Evolutionary conservation across 345 rosid genomes (phyloP).

Genomic region (Eucalyptus albens): DNA sequence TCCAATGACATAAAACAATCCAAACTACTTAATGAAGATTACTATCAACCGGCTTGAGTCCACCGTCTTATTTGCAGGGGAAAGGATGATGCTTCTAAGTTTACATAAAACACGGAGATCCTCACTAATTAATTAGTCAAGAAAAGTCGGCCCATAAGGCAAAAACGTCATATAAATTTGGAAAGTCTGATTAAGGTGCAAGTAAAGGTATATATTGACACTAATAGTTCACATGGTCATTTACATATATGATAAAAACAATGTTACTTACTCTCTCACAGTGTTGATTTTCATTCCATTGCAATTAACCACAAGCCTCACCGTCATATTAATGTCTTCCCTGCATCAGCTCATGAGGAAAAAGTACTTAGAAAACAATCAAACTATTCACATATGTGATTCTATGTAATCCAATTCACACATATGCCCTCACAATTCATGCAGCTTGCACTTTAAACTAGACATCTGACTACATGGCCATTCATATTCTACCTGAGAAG

Average conservation of each 20-base stretch:
- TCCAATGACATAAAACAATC: not conserved
- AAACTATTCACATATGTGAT: not conserved
- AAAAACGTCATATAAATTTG: not conserved
- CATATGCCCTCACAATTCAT: not conserved
- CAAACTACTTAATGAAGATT: not conserved
- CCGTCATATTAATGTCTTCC: slow-evolving; percentile 76
- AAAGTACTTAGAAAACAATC: not conserved
- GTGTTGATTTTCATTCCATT: slow-evolving; percentile 74
- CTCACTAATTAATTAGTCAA: not conserved
- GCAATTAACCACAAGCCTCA: slow-evolving; percentile 89
- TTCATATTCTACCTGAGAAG: slow-evolving; percentile 60
- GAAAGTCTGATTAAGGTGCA: not conserved
- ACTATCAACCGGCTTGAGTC: not conserved
- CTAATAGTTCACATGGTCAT: not conserved
- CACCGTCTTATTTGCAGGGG: not conserved
- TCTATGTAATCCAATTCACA: not conserved
- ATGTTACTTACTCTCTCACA: slow-evolving; percentile 66
- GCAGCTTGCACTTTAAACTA: not conserved
- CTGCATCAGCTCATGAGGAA: slow-evolving; percentile 22
- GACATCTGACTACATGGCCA: not conserved
- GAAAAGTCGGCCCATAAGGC: not conserved
- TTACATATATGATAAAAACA: not conserved
- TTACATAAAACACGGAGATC: not conserved
- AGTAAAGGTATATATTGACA: not conserved
- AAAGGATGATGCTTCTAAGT: not conserved